Conservation (phyloP, 441 rosid species). For the Populus hybrid region DNA sequence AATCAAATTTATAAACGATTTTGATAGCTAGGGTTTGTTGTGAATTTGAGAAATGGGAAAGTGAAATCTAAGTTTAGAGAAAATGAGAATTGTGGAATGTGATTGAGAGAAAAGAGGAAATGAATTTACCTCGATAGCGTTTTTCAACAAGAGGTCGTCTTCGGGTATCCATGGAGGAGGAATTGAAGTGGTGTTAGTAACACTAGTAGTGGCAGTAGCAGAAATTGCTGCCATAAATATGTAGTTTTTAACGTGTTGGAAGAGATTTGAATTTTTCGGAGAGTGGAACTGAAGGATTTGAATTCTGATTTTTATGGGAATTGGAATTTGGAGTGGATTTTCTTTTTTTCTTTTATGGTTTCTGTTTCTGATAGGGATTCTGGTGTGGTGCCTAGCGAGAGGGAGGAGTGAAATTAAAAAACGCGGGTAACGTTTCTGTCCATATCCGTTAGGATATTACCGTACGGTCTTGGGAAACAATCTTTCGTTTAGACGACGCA, state of each 20-base stretch:
- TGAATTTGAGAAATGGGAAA: neutral
- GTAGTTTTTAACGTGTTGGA: neutral
- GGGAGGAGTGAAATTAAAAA: neutral
- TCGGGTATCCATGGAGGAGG: constrained; percentile 55
- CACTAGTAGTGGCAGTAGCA: neutral
- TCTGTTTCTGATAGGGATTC: neutral
- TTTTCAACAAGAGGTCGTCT: constrained; percentile 74
- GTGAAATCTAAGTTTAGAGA: neutral
- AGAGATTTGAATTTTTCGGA: neutral
- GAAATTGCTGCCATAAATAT: neutral
- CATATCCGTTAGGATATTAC: neutral
- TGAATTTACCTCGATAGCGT: constrained; percentile 69
- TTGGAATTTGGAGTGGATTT: neutral
- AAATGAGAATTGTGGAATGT: neutral
- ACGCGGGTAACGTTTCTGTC: neutral
- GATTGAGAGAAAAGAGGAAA: neutral
- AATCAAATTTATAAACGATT: neutral
- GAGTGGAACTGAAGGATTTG: neutral
- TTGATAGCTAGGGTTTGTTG: neutral
- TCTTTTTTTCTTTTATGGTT: neutral
- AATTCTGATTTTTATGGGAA: neutral
- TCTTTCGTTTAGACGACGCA: neutral
- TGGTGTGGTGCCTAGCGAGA: neutral
- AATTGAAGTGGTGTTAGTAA: neutral
- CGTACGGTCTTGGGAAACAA: neutral